Percentiles rank a stretch among this genome's conserved stretches.
phyloP scores from a whole-genome alignment of 2,329 filamentous ascomycete species.

The Colletotrichum navitas region DNA sequence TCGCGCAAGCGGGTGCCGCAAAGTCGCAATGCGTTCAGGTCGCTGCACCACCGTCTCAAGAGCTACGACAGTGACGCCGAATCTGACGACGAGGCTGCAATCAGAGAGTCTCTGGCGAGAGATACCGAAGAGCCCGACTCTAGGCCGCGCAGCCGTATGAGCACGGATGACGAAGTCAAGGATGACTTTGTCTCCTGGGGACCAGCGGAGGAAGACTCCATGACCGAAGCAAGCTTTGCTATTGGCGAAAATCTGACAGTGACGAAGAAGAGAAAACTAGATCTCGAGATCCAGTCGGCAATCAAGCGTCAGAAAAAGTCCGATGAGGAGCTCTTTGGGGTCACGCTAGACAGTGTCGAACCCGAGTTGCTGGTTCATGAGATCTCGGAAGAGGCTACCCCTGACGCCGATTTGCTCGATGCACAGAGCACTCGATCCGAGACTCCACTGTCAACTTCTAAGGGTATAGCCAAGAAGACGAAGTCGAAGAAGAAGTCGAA shows the following conservation, averaged over 20 bases:
- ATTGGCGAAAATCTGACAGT: slow-evolving; percentile 67
- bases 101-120: slow-evolving; percentile 69
- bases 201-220: slow-evolving; percentile 71
- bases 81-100: slow-evolving; percentile 83
- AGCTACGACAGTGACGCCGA: slow-evolving; percentile 84
- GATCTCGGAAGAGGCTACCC: slow-evolving; percentile 64
- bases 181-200: slow-evolving; percentile 63
- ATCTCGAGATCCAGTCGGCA: slow-evolving; percentile 75
- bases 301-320: slow-evolving; percentile 85
- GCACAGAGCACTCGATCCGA: slow-evolving; percentile 62
- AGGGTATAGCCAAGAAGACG: slow-evolving; percentile 68
- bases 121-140: slow-evolving; percentile 91
- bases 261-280: slow-evolving; percentile 79
- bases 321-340: slow-evolving; percentile 82
- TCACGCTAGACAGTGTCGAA: slow-evolving; percentile 68
- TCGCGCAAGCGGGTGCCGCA: slow-evolving; percentile 72
- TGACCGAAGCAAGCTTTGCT: slow-evolving; percentile 80
- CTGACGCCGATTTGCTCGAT: slow-evolving; percentile 60
- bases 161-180: slow-evolving; percentile 63
- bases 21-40: slow-evolving; percentile 74
- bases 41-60: slow-evolving; percentile 83
- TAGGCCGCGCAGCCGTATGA: slow-evolving; percentile 81
- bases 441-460: slow-evolving; percentile 59
- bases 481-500: slow-evolving; percentile 82
- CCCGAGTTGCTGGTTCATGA: slow-evolving; percentile 61